These are phyloP conservation scores for Ceratonia siliqua DNA, from an alignment of 306 rosid genomes.

Conservation along the genomic window DNA sequence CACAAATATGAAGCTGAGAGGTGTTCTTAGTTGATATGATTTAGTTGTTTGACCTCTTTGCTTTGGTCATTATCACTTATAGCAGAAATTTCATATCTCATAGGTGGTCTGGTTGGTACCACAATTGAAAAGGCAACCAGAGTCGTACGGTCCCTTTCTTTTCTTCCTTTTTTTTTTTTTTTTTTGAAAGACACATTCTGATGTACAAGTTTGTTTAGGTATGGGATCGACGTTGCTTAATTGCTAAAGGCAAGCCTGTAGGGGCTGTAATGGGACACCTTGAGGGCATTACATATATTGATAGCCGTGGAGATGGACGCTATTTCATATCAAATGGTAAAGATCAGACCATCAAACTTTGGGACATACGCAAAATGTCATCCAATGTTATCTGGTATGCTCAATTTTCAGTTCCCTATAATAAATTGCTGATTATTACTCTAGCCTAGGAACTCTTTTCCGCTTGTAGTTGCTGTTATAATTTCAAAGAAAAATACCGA, in stretches of 20 bases:
- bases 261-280: slow-evolving; percentile 86
- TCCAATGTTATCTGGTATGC: slow-evolving; percentile 63
- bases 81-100: not conserved
- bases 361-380: slow-evolving; percentile 94
- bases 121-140: not conserved
- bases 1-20: slow-evolving; percentile 15
- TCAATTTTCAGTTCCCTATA: slow-evolving; percentile 3
- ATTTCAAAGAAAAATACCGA: too few species aligned
- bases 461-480: not conserved
- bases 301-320: slow-evolving; percentile 89
- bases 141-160: not conserved
- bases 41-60: not conserved
- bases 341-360: slow-evolving; percentile 94
- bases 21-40: slow-evolving; percentile 9
- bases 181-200: too few species aligned
- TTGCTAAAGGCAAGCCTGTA: slow-evolving; percentile 61
- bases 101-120: not conserved
- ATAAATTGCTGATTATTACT: not conserved
- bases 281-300: slow-evolving; percentile 89
- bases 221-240: slow-evolving; percentile 93
- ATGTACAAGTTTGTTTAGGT: slow-evolving; percentile 54
- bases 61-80: not conserved
- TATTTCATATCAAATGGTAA: slow-evolving; percentile 93
- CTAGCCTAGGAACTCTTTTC: not conserved
- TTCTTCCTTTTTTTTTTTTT: not conserved